Base-by-base conservation (phyloP, 129 eudicot genomes). In the Apium graveolens region DNA sequence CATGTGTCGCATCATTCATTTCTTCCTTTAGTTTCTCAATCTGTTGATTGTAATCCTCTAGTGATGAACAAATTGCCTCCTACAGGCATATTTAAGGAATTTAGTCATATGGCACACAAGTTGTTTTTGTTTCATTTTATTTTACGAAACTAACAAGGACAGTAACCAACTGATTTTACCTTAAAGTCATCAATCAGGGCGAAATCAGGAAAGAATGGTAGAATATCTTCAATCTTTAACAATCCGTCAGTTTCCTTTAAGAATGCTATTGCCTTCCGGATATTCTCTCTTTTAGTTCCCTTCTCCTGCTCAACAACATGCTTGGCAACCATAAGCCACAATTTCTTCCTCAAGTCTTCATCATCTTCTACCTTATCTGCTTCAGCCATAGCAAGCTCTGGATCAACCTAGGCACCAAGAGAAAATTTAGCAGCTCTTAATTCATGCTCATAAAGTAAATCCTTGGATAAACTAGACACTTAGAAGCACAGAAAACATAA, bases 321-420 rank as follows among this genome's bases (percentile, higher is more conserved):
- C 82, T 95, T 95, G 73, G 98, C 98, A 87, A 95, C 92, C 98
- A 95, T 95, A 42, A 95, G 97, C 98, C 98, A 92, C 41, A 95
- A 90, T 80, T 92, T 95, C 81, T 95, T 95, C 84, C 97, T 80
- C 81, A 91, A 85, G 83, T 95, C 98, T 85, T 91, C 98, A 76
- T 95, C 98, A 76, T 92, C 97, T 82, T 95, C 98, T 76, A 95
- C 97, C 82, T 95, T 95, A 82, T 95, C 97, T 29, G 98, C 98
- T 86, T 95, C 98, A 57, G 98, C 98, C 97, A 86, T 91, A 20
- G 98, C 98, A 68, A 95, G 96, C 90, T 95, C 98, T 3, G 96
- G 91, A 83, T 91, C 97, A 83, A 95, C 96, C 98, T 95, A 81
- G 76, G 69, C 73, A 81, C 29, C 80, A 76, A 80, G 65, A 65